Conservation (phyloP, 306 rosid species). For the Quercus mongolica region DNA sequence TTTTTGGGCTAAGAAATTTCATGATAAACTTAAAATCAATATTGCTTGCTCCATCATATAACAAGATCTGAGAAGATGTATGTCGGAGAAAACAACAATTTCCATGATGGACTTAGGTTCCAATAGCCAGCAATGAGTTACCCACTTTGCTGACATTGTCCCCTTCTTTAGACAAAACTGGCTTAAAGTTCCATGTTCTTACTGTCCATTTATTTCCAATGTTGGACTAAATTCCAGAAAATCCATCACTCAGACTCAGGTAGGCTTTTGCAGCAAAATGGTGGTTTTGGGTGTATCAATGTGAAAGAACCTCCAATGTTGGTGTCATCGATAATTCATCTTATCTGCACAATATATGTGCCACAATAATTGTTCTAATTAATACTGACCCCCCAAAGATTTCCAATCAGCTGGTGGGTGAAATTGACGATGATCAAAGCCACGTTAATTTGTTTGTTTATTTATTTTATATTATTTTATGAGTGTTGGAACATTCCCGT, state of each 20-base stretch:
- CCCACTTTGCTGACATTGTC: constrained; percentile 32
- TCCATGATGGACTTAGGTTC: background rate
- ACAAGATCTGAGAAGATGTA: too few species aligned
- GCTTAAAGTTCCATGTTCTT: constrained; percentile 17
- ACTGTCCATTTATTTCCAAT: constrained; percentile 14
- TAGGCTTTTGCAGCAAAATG: constrained; percentile 27
- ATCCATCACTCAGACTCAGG: background rate
- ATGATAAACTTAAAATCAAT: too few species aligned
- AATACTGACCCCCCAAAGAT: too few species aligned
- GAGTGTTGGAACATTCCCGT: too few species aligned
- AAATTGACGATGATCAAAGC: background rate
- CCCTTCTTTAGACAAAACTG: constrained; percentile 13
- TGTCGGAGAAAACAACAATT: background rate
- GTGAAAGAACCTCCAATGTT: background rate
- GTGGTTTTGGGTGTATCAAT: constrained; percentile 1
- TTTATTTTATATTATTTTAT: too few species aligned
- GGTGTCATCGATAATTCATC: background rate
- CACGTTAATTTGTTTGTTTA: too few species aligned
- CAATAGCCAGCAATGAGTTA: background rate
- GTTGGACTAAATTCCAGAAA: constrained; percentile 10
- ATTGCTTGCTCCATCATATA: too few species aligned
- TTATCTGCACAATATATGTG: background rate
- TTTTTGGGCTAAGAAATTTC: too few species aligned
- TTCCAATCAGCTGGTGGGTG: background rate
- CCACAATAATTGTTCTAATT: background rate